Percentiles rank a stretch among this genome's conserved stretches.
Evolutionary conservation across 805 yeast genomes (phyloP).

Genomic region (Candida corydali): DNA sequence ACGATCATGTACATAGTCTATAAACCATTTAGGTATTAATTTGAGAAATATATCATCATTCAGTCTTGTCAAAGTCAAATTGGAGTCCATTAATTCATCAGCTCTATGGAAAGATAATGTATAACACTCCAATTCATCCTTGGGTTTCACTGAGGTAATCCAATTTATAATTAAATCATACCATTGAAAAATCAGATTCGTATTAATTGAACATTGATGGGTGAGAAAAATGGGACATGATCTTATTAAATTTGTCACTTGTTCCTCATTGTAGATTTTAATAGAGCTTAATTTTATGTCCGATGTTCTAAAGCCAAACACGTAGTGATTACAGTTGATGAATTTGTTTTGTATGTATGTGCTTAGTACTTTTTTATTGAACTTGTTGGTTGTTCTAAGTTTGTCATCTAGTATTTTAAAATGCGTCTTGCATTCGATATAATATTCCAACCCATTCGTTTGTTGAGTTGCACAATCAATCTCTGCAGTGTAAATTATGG

Average conservation of each 20-base stretch:
- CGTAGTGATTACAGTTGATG: slow-evolving; percentile 12
- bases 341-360: slow-evolving; percentile 19
- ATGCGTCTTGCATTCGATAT: slow-evolving; percentile 24
- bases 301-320: slow-evolving; percentile 16
- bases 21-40: slow-evolving; percentile 17
- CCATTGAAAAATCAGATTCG: slow-evolving; percentile 14
- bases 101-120: slow-evolving; percentile 6
- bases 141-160: slow-evolving; percentile 8
- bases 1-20: slow-evolving; percentile 7
- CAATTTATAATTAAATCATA: slow-evolving; percentile 13
- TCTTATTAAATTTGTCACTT: slow-evolving; percentile 9
- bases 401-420: slow-evolving; percentile 5
- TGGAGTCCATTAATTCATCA: slow-evolving; percentile 6
- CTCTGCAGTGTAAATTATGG: slow-evolving; percentile 20
- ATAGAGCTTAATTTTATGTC: slow-evolving; percentile 13
- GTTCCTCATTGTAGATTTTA: slow-evolving; percentile 9
- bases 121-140: slow-evolving; percentile 3
- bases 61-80: slow-evolving; percentile 2
- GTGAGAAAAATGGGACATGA: slow-evolving; percentile 7
- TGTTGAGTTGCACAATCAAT: slow-evolving; percentile 16
- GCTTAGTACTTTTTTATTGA: slow-evolving; percentile 11
- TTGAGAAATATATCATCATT: slow-evolving; percentile 8
- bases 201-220: slow-evolving; percentile 9
- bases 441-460: slow-evolving; percentile 9
- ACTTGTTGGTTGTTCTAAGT: slow-evolving; percentile 2